These are phyloP conservation scores for Ophiostoma piceae DNA, from an alignment of 2,329 filamentous ascomycete genomes.

Conservation along the genomic window DNA sequence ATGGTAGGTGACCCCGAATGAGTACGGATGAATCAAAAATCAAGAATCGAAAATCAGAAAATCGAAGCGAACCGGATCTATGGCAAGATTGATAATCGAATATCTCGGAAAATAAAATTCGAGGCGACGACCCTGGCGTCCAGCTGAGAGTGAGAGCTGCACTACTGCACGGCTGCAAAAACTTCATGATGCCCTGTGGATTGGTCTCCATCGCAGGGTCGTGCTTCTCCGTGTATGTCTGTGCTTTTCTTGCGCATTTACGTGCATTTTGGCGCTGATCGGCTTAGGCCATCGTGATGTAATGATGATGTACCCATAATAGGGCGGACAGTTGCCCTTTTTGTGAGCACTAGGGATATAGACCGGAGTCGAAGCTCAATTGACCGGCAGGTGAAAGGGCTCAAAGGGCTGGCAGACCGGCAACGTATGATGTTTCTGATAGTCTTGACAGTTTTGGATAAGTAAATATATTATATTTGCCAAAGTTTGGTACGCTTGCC, in stretches of 20 bases:
- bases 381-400: not conserved
- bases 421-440: not conserved
- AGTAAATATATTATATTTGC: not conserved
- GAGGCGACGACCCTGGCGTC: not conserved
- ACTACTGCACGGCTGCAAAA: not conserved
- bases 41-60: not conserved
- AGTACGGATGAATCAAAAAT: not conserved
- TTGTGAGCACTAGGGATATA: not conserved
- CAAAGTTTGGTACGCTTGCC: not conserved
- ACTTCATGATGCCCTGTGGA: constrained; percentile 1
- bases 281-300: not conserved
- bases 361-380: not conserved
- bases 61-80: not conserved
- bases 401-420: not conserved
- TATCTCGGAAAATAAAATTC: not conserved
- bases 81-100: not conserved
- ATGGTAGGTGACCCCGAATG: not conserved
- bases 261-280: not conserved
- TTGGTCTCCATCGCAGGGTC: not conserved
- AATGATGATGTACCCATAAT: constrained; percentile 1
- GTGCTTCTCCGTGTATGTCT: not conserved
- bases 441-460: not conserved
- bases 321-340: constrained; percentile 10
- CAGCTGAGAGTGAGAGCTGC: not conserved
- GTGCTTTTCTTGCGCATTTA: too few relatives aligned